These are phyloP conservation scores for Fusarium torulosum DNA, from an alignment of 2,329 filamentous ascomycete genomes.

Conservation along the genomic window DNA sequence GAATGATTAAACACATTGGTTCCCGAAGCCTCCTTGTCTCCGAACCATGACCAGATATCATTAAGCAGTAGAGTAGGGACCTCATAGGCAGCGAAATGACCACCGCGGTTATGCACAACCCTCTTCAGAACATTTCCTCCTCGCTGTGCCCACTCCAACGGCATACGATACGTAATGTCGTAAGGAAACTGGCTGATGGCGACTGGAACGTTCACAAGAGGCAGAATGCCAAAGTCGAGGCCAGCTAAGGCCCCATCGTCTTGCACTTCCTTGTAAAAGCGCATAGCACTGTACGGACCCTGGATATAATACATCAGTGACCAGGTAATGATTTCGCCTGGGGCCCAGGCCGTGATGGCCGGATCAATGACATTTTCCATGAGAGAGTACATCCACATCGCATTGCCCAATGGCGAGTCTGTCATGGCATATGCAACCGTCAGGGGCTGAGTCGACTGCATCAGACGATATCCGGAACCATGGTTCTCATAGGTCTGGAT, in stretches of 20 bases:
- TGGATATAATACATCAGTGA: constrained; percentile 8
- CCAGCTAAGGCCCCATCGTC: not conserved
- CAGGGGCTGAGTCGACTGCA: not conserved
- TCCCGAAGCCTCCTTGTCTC: not conserved
- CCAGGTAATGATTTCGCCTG: constrained; percentile 2
- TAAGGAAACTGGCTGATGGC: constrained; percentile 4
- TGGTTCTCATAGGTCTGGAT: not conserved
- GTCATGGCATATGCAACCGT: not conserved
- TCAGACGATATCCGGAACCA: constrained; percentile 1
- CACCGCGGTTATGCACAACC: not conserved
- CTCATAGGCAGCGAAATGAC: constrained; percentile 6
- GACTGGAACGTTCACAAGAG: not conserved
- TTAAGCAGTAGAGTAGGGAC: not conserved
- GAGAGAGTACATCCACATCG: not conserved
- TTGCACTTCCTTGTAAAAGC: not conserved
- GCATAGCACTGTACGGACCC: not conserved
- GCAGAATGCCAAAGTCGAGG: not conserved
- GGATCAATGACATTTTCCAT: not conserved
- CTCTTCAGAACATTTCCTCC: not conserved
- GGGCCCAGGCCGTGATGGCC: not conserved
- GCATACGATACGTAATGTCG: not conserved
- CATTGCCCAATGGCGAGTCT: not conserved
- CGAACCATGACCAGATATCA: constrained; percentile 8
- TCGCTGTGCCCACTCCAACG: not conserved
- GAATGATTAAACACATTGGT: not conserved